phyloP scores from a whole-genome alignment of 2,329 filamentous ascomycete species.

The Claviceps capensis region DNA sequence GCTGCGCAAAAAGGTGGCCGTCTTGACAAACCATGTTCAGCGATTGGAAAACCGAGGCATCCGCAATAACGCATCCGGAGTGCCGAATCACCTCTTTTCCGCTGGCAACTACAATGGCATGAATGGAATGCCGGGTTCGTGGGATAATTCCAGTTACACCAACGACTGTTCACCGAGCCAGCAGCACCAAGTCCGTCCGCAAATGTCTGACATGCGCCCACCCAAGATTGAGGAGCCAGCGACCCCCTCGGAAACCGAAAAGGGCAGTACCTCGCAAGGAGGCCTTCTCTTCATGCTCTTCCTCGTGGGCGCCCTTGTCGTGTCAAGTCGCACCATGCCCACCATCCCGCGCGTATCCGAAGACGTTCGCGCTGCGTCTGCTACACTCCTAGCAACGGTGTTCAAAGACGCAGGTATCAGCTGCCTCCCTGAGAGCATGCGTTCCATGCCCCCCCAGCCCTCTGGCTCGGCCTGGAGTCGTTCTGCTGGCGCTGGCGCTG shows the following conservation, averaged over 20 bases:
- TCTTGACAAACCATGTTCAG: slow-evolving; percentile 61
- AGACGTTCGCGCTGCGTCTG: slow-evolving; percentile 65
- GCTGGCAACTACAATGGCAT: slow-evolving; percentile 65
- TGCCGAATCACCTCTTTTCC: slow-evolving; percentile 42
- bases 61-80: slow-evolving; percentile 19
- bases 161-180: slow-evolving; percentile 53
- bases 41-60: slow-evolving; percentile 50
- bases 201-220: slow-evolving; percentile 37
- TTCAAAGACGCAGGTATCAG: slow-evolving; percentile 64
- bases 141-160: slow-evolving; percentile 65
- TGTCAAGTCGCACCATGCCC: slow-evolving; percentile 65
- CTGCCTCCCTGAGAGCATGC: slow-evolving; percentile 26
- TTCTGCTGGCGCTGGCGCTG: slow-evolving; percentile 21
- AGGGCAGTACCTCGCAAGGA: slow-evolving; percentile 55
- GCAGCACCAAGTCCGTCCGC: slow-evolving; percentile 39
- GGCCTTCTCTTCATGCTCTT: slow-evolving; percentile 88
- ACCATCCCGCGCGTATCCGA: slow-evolving; percentile 67
- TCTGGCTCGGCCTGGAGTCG: slow-evolving; percentile 35
- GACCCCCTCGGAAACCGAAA: slow-evolving; percentile 37
- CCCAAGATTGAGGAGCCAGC: slow-evolving; percentile 32
- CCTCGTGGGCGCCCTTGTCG: slow-evolving; percentile 89
- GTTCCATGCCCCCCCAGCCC: slow-evolving; percentile 35
- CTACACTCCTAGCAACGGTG: slow-evolving; percentile 64
- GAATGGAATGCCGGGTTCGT: slow-evolving; percentile 68
- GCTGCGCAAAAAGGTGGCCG: slow-evolving; percentile 81